These are phyloP conservation scores for Tulasnella sp. DNA, from an alignment of 768 basidiomycete species.

Conservation along the genomic window DNA sequence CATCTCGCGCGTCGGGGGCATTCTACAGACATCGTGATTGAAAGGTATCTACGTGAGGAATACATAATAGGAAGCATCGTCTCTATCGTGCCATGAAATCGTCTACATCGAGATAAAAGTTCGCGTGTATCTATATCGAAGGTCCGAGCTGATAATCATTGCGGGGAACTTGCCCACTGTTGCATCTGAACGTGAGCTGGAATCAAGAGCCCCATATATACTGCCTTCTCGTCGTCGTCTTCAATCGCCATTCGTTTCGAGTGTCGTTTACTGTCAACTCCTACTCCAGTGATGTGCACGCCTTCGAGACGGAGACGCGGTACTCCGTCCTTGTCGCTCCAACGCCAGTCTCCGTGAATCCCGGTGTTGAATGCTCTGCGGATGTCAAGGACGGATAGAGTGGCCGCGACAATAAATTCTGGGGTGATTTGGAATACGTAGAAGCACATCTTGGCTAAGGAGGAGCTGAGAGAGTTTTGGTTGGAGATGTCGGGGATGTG, in stretches of 20 bases:
- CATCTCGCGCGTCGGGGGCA: neutral
- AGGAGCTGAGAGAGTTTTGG: neutral
- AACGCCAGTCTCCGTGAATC: neutral
- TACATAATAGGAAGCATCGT: neutral
- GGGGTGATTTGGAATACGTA: constrained; percentile 7
- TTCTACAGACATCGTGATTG: neutral
- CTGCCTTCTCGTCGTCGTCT: neutral
- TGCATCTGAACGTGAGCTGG: neutral
- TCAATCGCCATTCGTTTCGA: neutral
- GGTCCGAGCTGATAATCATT: neutral
- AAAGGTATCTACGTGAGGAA: neutral
- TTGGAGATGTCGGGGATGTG: neutral
- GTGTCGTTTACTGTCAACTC: neutral
- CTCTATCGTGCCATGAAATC: neutral
- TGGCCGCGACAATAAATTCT: neutral
- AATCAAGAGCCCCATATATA: neutral
- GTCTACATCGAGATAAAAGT: neutral
- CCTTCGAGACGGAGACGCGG: constrained; percentile 2
- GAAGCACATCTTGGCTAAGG: neutral
- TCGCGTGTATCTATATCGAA: neutral
- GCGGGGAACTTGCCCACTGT: neutral
- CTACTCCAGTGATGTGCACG: neutral
- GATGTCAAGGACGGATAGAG: neutral
- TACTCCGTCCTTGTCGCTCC: constrained; percentile 5
- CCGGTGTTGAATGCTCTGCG: constrained; percentile 6